Evolutionary conservation across 163 green algal genomes (phyloP).

Genomic region (Smithsoniella earleae): DNA sequence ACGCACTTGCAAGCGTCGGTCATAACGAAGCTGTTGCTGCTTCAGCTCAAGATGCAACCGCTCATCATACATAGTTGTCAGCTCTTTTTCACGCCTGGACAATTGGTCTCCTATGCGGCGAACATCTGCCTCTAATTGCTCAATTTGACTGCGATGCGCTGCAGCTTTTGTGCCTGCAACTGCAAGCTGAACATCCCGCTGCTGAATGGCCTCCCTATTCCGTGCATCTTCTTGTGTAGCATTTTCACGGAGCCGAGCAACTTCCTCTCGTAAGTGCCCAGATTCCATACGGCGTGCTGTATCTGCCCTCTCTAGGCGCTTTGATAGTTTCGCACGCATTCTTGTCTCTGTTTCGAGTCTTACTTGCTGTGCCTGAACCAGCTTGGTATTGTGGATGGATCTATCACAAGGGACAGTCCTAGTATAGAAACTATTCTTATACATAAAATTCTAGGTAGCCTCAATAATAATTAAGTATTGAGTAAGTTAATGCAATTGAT

Average conservation of each 20-base stretch:
- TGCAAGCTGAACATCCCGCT: constrained; percentile 25
- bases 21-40: constrained; percentile 26
- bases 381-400: neutral
- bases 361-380: neutral
- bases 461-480: too few species aligned
- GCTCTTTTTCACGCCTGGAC: neutral
- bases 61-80: constrained; percentile 3
- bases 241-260: neutral
- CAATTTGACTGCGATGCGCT: constrained; percentile 13
- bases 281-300: neutral
- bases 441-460: neutral
- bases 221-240: neutral
- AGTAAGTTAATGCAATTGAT: neutral
- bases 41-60: constrained; percentile 25
- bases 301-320: constrained; percentile 1
- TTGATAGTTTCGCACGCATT: neutral
- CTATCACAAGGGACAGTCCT: neutral
- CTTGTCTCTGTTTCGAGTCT: neutral
- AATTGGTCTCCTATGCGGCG: neutral
- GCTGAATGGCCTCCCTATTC: neutral
- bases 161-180: constrained; percentile 13
- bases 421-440: neutral
- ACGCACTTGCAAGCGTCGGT: constrained; percentile 13
- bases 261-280: neutral
- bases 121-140: constrained; percentile 19